Evolutionary conservation across 2,329 filamentous ascomycete species (phyloP).

Genomic region (Colletotrichum theobromicola): DNA sequence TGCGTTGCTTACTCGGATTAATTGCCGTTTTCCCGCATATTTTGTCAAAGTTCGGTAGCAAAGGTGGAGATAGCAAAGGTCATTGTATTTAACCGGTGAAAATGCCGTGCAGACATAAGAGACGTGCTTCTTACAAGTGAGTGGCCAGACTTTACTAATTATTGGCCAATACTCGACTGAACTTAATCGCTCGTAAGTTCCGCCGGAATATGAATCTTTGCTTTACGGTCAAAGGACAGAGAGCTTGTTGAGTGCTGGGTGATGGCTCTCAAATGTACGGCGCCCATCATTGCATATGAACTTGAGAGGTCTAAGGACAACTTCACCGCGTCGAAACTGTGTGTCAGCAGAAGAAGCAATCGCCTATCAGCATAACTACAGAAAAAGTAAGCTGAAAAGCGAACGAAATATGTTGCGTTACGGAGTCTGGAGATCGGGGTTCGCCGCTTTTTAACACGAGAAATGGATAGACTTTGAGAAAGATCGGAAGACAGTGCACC

Average conservation of each 20-base stretch:
- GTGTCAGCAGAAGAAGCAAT: neutral
- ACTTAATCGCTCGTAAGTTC: neutral
- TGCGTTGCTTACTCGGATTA: rapidly evolving
- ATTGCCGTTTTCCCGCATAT: rapidly evolving
- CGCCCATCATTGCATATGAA: too few relatives aligned
- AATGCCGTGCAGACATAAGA: neutral
- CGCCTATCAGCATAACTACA: too few relatives aligned
- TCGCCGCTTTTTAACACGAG: neutral
- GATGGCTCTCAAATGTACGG: too few relatives aligned
- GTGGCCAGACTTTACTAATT: rapidly evolving
- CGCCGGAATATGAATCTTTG: rapidly evolving
- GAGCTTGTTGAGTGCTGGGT: neutral
- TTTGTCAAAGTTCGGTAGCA: neutral
- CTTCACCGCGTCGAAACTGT: neutral
- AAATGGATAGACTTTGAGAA: neutral
- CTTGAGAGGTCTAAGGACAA: neutral
- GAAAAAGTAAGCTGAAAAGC: too few relatives aligned
- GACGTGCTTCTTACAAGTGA: neutral
- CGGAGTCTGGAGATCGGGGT: neutral
- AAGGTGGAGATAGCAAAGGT: neutral
- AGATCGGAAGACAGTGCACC: neutral
- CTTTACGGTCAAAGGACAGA: neutral
- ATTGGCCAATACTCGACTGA: neutral
- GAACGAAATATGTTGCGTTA: too few relatives aligned
- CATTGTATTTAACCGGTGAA: rapidly evolving